Evolutionary conservation across 805 yeast genomes (phyloP).

Genomic region (Yarrowia yakushimensis): DNA sequence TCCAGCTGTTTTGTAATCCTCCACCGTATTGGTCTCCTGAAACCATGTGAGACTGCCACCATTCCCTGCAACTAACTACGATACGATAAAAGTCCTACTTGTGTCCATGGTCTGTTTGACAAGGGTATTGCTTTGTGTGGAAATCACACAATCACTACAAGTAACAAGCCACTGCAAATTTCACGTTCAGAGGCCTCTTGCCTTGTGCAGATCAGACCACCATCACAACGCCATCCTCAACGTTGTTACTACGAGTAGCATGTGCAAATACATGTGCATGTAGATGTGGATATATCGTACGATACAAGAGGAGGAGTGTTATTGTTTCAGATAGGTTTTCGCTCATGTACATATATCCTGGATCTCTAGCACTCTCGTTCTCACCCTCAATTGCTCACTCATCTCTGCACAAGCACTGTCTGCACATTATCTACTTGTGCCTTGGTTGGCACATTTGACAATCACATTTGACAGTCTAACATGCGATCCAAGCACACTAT

Average conservation of each 20-base stretch:
- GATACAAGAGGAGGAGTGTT: too few species aligned
- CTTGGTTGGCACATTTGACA: too few species aligned
- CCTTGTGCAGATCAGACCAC: neutral
- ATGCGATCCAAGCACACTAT: too few species aligned
- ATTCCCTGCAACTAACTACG: neutral
- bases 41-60: neutral
- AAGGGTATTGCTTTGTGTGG: neutral
- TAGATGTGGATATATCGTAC: too few species aligned
- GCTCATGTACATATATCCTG: too few species aligned
- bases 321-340: too few species aligned
- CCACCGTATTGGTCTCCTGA: neutral
- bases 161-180: neutral
- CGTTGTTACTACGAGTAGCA: neutral
- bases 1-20: neutral
- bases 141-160: neutral
- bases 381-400: too few species aligned
- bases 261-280: neutral
- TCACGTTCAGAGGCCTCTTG: neutral
- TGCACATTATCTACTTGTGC: too few species aligned
- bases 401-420: too few species aligned
- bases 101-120: neutral
- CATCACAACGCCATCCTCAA: neutral
- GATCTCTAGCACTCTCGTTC: too few species aligned
- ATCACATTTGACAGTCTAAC: too few species aligned
- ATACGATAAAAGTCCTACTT: too few species aligned